A percentile compares a stretch with the other conserved stretches of the same genome.
Evolutionary conservation across 495 filamentous ascomycete species (phyloP).

Genomic region (Articulospora tetracladia): DNA sequence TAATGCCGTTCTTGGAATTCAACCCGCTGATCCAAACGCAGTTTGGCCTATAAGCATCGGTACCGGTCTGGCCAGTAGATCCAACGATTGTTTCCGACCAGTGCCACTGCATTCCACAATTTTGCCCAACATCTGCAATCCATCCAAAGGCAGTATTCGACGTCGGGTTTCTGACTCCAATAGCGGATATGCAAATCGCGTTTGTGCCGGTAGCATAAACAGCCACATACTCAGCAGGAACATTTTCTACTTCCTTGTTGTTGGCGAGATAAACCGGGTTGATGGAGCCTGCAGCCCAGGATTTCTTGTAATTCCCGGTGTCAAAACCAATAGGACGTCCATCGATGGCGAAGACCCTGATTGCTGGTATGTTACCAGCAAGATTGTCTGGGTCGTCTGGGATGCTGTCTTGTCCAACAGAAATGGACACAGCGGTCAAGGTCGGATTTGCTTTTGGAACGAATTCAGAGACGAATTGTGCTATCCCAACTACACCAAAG

Average conservation of each 20-base stretch:
- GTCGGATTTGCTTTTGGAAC: background rate
- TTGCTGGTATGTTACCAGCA: background rate
- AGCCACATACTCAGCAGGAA: background rate
- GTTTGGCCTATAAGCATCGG: background rate
- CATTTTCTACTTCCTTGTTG: background rate
- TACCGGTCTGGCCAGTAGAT: background rate
- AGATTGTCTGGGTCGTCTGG: background rate
- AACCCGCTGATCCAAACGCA: background rate
- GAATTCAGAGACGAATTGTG: background rate
- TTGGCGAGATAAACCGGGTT: background rate
- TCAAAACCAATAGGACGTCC: background rate
- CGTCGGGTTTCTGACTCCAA: background rate
- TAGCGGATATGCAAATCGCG: constrained; percentile 1
- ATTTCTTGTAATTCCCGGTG: background rate
- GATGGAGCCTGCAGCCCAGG: background rate
- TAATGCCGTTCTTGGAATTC: background rate
- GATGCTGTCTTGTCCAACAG: background rate
- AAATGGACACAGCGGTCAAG: background rate
- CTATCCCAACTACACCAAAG: background rate
- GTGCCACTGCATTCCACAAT: background rate
- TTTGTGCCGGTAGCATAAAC: background rate
- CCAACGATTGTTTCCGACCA: constrained; percentile 2
- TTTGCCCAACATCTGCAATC: background rate
- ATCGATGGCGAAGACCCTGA: background rate
- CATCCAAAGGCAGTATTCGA: background rate